Base-by-base conservation (phyloP, 208 protist species). In the Crithidia expoeki region DNA sequence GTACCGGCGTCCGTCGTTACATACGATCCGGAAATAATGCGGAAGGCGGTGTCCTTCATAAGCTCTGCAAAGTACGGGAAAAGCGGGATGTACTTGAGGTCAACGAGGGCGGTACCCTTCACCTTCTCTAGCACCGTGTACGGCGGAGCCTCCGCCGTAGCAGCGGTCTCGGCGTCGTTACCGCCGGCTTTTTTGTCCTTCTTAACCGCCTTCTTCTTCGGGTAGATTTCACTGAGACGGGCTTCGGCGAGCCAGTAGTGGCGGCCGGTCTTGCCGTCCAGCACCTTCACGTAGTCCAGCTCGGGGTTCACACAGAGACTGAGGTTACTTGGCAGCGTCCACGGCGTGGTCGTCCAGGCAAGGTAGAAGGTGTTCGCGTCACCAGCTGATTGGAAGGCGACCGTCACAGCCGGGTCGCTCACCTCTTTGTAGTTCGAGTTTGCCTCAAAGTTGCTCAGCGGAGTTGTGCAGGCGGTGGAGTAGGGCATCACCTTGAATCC, bases 311-410 rank as follows among this genome's bases (percentile, higher is more conserved):
- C 99, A 81, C 97, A 99, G 25, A 99, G 92, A 12, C 95, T 98
- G 7, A 99, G 80, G 86, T 99, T 99, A 64, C 90, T 98, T 12
- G 99, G 99, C 16, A 99, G 89, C 11, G 99, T 99, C 99, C 99
- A 99, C 30, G 99, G 99, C 28, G 99, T 99, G 7, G 99, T 99
- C 1, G 99, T 99, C 99, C 99, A 99, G 12, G 98, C 99, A 0
- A 99, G 51, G n/a, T 99, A 75, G 64, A 72, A 77, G 59, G 86
- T 63, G 89, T 97, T 80, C 56, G 75, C 76, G 60, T 98, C 94
- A 19, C 9, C 52, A 12, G 96, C 52, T 14, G 40, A 44, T 53
- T 94, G 95, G 83, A 99, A 99, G 16, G 88, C 73, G 25, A 98
- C 84, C 19, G 94, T 90, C 4, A 98, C 83, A 36, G 90, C 85